These are phyloP conservation scores for Balamuthia mandrillaris DNA, from an alignment of 208 protist genomes.

Conservation along the genomic window DNA sequence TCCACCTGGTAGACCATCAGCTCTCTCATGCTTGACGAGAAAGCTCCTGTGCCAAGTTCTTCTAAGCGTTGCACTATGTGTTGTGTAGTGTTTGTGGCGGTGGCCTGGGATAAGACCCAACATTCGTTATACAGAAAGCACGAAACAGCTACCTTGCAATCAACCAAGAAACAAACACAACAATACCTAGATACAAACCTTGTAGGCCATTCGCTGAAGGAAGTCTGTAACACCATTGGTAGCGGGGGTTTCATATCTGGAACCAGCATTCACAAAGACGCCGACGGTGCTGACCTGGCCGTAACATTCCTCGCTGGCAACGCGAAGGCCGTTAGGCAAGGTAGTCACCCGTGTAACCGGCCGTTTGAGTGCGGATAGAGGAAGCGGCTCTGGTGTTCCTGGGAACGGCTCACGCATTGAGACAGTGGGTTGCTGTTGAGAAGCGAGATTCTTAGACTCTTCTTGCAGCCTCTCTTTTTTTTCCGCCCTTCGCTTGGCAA, in stretches of 20 bases:
- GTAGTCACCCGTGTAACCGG: background rate
- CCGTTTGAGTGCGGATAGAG: background rate
- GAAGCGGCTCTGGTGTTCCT: background rate
- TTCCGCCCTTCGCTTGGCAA: no score
- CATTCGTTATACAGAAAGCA: background rate
- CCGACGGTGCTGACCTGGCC: constrained; percentile 1
- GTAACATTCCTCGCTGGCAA: constrained; percentile 23
- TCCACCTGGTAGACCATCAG: constrained; percentile 14
- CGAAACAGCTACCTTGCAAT: background rate
- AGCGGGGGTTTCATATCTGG: background rate
- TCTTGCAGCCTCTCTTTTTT: no score
- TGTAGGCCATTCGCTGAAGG: background rate
- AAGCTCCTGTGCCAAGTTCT: constrained; percentile 4
- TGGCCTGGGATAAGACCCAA: background rate
- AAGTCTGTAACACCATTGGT: constrained; percentile 26
- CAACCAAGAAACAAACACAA: background rate
- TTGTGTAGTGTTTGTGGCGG: background rate
- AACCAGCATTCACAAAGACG: constrained; percentile 27
- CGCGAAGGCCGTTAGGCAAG: constrained; percentile 12
- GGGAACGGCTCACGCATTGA: background rate
- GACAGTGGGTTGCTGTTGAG: background rate
- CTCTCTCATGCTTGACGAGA: constrained; percentile 9
- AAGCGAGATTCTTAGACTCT: background rate
- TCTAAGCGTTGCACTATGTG: constrained; percentile 25
- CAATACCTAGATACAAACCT: background rate